Conservation (phyloP, 208 protist genomes). For the Crithidia thermophila region DNA sequence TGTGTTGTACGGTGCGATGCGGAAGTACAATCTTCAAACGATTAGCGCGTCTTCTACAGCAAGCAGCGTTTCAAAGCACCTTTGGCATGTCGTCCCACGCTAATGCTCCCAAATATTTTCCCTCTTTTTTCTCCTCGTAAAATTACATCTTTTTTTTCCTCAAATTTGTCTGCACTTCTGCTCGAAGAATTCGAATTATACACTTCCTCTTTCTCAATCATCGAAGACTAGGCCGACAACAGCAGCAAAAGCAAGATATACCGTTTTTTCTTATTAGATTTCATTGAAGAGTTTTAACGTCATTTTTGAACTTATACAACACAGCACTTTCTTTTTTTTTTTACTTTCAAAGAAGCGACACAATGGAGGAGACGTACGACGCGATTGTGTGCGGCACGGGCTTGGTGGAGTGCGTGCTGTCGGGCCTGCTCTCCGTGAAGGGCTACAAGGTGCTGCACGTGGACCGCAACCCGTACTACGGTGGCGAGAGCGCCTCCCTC, state of each 20-base stretch:
- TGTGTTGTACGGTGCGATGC: too few species aligned
- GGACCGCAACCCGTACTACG: slow-evolving; percentile 99
- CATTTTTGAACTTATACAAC: not conserved
- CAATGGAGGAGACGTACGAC: slow-evolving; percentile 93
- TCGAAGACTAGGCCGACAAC: too few species aligned
- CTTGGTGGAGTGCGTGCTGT: slow-evolving; percentile 99
- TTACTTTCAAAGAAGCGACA: not conserved
- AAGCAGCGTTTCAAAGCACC: too few species aligned
- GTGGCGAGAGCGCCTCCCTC: slow-evolving; percentile 98
- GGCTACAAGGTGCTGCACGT: slow-evolving; percentile 99
- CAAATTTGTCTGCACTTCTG: too few species aligned
- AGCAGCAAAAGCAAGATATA: too few species aligned
- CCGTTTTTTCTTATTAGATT: not conserved
- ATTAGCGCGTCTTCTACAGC: too few species aligned
- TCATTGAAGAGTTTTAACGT: not conserved
- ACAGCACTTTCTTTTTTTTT: slow-evolving; percentile 10
- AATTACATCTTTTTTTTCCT: too few species aligned
- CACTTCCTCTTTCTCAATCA: not conserved
- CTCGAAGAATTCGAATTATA: not conserved
- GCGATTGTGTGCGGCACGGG: slow-evolving; percentile 99
- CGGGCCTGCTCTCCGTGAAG: slow-evolving; percentile 93
- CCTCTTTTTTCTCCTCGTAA: too few species aligned
- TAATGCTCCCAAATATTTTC: too few species aligned
- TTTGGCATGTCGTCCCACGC: too few species aligned
- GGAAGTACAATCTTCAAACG: too few species aligned